phyloP scores from a whole-genome alignment of 495 filamentous ascomycete species.

The Penicillium ucsense region DNA sequence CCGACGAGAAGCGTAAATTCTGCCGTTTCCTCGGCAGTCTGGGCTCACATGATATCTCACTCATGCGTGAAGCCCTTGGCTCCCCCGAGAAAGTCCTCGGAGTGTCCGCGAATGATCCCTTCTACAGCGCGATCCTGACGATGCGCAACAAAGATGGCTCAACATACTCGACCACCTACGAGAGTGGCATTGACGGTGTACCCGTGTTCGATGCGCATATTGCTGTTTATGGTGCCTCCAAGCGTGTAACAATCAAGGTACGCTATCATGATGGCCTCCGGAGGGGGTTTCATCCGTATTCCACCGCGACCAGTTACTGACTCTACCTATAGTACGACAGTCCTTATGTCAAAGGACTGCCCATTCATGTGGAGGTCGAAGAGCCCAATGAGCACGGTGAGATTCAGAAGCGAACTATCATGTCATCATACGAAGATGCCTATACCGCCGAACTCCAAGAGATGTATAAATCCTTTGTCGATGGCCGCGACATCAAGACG shows the following conservation, averaged over 20 bases:
- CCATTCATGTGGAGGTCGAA: slow-evolving; percentile 32
- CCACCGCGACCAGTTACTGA: not conserved
- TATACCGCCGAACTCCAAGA: slow-evolving; percentile 40
- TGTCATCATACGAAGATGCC: slow-evolving; percentile 38
- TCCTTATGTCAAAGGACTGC: slow-evolving; percentile 44
- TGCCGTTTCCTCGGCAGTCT: slow-evolving; percentile 32
- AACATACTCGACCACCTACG: slow-evolving; percentile 8
- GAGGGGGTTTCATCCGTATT: too few relatives aligned
- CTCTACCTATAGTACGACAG: slow-evolving; percentile 31
- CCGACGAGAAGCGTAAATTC: slow-evolving; percentile 18
- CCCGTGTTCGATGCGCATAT: slow-evolving; percentile 39
- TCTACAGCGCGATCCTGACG: slow-evolving; percentile 28
- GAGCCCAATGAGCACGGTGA: slow-evolving; percentile 29
- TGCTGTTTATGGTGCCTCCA: slow-evolving; percentile 32
- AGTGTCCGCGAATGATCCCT: slow-evolving; percentile 18
- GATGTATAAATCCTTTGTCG: slow-evolving; percentile 27
- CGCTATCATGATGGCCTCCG: not conserved
- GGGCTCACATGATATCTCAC: slow-evolving; percentile 38
- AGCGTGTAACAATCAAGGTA: slow-evolving; percentile 15
- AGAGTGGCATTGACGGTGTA: slow-evolving; percentile 16
- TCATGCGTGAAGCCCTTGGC: slow-evolving; percentile 42
- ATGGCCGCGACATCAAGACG: slow-evolving; percentile 37
- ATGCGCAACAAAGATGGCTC: slow-evolving; percentile 13
- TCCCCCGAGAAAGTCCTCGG: slow-evolving; percentile 23
- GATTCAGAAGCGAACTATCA: slow-evolving; percentile 16